These are phyloP conservation scores for Coemansia sp. DNA, from an alignment of 192 early-diverging fungal genomes.

Conservation along the genomic window DNA sequence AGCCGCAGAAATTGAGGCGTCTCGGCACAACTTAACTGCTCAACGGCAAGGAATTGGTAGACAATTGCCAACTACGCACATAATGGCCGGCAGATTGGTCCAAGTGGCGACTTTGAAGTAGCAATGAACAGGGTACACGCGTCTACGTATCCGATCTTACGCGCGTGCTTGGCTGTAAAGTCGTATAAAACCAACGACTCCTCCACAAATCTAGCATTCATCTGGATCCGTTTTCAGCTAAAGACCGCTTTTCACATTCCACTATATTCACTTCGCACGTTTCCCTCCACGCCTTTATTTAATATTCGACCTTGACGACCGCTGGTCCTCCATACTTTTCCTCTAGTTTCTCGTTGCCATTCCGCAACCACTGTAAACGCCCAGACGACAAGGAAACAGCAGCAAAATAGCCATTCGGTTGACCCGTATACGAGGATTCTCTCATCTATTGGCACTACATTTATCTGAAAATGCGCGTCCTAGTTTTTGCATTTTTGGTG, in stretches of 20 bases:
- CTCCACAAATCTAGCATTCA: background rate
- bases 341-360: background rate
- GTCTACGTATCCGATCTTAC: background rate
- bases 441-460: background rate
- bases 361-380: no score
- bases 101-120: background rate
- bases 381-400: background rate
- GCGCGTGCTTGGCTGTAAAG: background rate
- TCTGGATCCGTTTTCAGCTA: background rate
- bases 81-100: background rate
- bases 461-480: conserved; percentile 38
- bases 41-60: background rate
- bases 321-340: background rate
- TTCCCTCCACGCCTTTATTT: background rate
- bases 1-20: background rate
- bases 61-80: background rate
- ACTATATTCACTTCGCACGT: conserved; percentile 2
- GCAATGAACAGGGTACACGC: background rate
- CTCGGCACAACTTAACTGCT: background rate
- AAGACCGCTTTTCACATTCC: background rate
- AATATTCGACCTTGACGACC: conserved; percentile 8
- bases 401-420: background rate
- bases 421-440: background rate
- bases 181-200: background rate
- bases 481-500: conserved; percentile 44